A percentile compares a stretch with the other conserved stretches of the same genome.
Evolutionary conservation across 2,329 filamentous ascomycete species (phyloP).

Genomic region (Colletotrichum scovillei): DNA sequence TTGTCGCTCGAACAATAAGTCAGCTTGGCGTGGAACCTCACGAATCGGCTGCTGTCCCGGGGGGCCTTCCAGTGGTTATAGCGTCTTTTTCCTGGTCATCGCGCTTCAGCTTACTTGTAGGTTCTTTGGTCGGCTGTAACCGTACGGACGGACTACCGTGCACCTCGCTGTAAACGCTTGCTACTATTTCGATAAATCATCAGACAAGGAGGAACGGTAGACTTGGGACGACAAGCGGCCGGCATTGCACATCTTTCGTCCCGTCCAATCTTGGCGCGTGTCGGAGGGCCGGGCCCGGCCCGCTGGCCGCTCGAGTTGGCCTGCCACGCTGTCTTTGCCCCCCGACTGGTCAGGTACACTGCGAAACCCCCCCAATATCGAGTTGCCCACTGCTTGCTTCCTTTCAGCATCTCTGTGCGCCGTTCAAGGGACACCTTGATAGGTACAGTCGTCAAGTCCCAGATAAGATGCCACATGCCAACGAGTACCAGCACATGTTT

Average conservation of each 20-base stretch:
- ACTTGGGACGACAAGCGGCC: constrained; percentile 27
- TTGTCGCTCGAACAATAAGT: constrained; percentile 2
- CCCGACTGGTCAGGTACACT: too few relatives aligned
- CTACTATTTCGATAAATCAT: background rate
- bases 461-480: background rate
- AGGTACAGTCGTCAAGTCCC: background rate
- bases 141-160: background rate
- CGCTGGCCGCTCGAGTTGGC: constrained; percentile 8
- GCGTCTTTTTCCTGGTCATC: background rate
- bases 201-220: background rate
- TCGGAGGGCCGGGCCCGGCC: constrained; percentile 26
- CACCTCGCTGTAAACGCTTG: background rate
- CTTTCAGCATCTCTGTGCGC: too few relatives aligned
- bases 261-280: constrained; percentile 33
- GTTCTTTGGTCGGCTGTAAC: background rate
- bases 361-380: too few relatives aligned
- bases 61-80: background rate
- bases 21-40: constrained; percentile 19
- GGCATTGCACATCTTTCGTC: constrained; percentile 3
- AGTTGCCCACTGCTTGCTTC: too few relatives aligned
- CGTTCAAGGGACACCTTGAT: background rate
- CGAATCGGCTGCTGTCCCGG: constrained; percentile 18
- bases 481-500: background rate
- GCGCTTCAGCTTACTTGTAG: background rate
- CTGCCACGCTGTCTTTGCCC: background rate